A percentile compares a stretch with the other conserved stretches of the same genome.
These are phyloP conservation scores for Dactylis glomerata DNA, from an alignment of 176 grass and related monocot genomes.

Conservation along the genomic window DNA sequence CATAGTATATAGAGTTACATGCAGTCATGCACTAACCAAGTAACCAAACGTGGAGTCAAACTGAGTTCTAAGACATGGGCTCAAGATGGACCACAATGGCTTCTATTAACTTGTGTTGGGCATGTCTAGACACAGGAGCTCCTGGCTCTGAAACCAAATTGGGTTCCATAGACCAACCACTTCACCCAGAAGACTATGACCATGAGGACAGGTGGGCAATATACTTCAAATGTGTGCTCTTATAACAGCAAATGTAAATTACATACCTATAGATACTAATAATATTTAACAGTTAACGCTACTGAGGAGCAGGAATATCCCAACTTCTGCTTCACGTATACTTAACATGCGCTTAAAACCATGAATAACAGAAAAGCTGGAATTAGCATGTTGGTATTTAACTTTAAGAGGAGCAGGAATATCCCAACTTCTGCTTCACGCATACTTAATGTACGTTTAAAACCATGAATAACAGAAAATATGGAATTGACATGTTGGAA, in stretches of 20 bases:
- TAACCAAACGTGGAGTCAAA: not conserved
- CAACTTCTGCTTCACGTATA: not conserved
- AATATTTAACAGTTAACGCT: not conserved
- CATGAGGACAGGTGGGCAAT: not conserved
- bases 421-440: not conserved
- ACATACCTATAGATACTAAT: not conserved
- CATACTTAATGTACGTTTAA: not conserved
- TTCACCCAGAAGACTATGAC: not conserved
- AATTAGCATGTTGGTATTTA: constrained; percentile 7
- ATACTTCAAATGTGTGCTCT: not conserved
- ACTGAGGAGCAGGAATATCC: not conserved
- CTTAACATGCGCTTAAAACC: not conserved
- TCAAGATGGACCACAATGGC: not conserved
- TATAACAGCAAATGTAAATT: constrained; percentile 6
- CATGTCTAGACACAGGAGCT: not conserved
- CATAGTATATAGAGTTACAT: not conserved
- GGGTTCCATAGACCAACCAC: not conserved
- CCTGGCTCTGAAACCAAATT: not conserved
- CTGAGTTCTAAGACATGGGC: not conserved
- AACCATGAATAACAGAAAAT: not conserved
- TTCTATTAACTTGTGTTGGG: not conserved
- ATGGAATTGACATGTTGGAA: not conserved
- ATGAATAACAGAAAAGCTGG: not conserved
- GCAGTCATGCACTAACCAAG: no score
- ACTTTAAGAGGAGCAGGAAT: not conserved